Base-by-base conservation (phyloP, 108 stramenopile species). In the Nannochloropsis salina region DNA sequence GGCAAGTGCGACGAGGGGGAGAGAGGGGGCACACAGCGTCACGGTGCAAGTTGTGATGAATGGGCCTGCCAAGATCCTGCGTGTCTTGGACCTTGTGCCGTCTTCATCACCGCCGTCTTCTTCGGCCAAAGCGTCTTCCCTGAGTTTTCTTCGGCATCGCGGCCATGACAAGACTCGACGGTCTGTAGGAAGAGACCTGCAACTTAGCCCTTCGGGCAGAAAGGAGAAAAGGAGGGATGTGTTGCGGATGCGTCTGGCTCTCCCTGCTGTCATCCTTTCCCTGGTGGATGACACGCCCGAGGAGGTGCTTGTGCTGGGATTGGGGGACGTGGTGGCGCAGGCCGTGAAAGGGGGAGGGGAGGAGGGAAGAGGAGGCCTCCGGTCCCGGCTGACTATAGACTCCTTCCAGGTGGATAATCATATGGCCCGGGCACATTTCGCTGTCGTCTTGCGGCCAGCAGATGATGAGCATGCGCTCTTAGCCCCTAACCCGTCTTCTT, bases 351-450 rank as follows among this genome's bases (percentile, higher is more conserved):
- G n/a, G 61, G 61, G 61, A 74, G 61, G 61, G 2, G 6, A 8
- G 61, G 61, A 74, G 61, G 61, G n/a, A n/a, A n/a, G 61, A n/a
- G 61, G 61, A n/a, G 61, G 61, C 61, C 61, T 74, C 15, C 61
- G n/a, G 20, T n/a, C 61, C 20, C 61, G 61, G 20, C n/a, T 74
- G 61, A 74, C 61, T 2, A 3, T 89, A 10, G 83, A 83, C 47
- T 81, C 81, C 43, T 61, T 89, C 8, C 89, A 89, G 83, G 86
- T 89, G 74, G 89, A 89, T 44, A 89, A 79, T 80, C 89, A 89
- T 83, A 43, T 89, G 86, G 61, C 8, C 61, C 61, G 61, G 20
- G 61, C 61, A n/a, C 61, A 74, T n/a, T 74, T 74, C 61, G 20
- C 61, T n/a, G 61, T 74, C 8, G 61, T 74, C 61, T n/a, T 74